phyloP scores from a whole-genome alignment of 1,284 basidiomycete genomes.

The Tylopilus orsonianus region DNA sequence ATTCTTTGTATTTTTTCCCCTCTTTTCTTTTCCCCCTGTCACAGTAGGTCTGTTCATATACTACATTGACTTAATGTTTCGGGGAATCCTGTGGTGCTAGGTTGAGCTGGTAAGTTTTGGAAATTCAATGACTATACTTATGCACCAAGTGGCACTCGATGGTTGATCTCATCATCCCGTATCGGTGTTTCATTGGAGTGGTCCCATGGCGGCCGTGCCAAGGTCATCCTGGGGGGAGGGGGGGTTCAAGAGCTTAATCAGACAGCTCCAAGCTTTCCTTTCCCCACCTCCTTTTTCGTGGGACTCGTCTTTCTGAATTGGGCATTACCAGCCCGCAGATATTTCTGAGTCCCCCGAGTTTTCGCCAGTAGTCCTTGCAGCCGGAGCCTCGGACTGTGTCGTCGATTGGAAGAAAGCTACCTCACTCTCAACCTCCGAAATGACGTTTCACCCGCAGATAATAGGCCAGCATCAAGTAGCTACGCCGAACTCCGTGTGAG shows the following conservation, averaged over 20 bases:
- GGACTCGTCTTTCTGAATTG: neutral
- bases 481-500: no score
- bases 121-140: no score
- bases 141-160: no score
- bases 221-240: no score
- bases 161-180: no score
- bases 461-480: no score
- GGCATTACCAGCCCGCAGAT: neutral
- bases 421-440: neutral
- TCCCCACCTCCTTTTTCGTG: no score
- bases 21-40: conserved; percentile 16
- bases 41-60: conserved; percentile 32
- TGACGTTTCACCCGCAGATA: neutral
- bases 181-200: no score
- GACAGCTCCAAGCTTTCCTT: neutral
- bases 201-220: no score
- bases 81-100: neutral
- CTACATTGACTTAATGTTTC: conserved; percentile 28
- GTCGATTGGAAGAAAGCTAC: neutral
- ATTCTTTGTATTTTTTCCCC: conserved; percentile 6
- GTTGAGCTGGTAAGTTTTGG: neutral
- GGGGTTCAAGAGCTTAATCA: neutral
- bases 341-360: neutral
- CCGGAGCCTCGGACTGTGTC: no score
- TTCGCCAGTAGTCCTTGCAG: neutral